These are phyloP conservation scores for Nannizziopsis barbatae DNA, from an alignment of 2,329 filamentous ascomycete genomes.

Conservation along the genomic window DNA sequence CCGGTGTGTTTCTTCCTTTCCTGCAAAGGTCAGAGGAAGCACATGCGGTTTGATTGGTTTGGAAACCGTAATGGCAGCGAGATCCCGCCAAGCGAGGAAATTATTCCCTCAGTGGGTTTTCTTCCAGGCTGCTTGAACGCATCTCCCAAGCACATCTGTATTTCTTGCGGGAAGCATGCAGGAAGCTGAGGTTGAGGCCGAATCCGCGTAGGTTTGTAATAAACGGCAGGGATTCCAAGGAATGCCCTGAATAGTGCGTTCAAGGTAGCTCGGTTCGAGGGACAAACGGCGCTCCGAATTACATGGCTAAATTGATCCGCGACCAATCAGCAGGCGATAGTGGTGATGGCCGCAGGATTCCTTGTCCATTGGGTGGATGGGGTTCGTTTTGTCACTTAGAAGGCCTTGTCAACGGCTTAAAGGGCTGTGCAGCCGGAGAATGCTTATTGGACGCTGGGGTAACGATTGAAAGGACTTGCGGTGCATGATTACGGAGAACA, in stretches of 20 bases:
- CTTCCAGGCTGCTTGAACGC: not conserved
- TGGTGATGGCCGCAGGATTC: too few relatives aligned
- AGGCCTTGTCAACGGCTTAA: not conserved
- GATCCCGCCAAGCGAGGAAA: not conserved
- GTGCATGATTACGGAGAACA: not conserved
- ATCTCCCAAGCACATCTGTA: not conserved
- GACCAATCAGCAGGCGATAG: too few relatives aligned
- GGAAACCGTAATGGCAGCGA: not conserved
- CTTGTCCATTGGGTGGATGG: too few relatives aligned
- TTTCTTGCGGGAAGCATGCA: not conserved
- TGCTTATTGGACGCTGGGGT: constrained; percentile 1
- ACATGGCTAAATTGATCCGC: too few relatives aligned
- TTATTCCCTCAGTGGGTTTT: constrained; percentile 1
- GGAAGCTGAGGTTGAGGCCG: too few relatives aligned
- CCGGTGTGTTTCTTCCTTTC: not conserved
- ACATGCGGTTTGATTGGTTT: not conserved
- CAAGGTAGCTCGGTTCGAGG: not conserved
- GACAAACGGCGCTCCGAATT: too few relatives aligned
- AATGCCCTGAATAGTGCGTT: not conserved
- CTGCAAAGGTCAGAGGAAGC: not conserved
- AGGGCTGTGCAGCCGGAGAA: not conserved
- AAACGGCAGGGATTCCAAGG: not conserved
- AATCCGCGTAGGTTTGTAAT: too few relatives aligned
- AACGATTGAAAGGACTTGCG: not conserved
- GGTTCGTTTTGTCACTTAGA: too few relatives aligned